Percentiles rank a stretch among this genome's conserved stretches.
Conservation (phyloP, 1,284 basidiomycete species). For the Rhodotorula sp. region DNA sequence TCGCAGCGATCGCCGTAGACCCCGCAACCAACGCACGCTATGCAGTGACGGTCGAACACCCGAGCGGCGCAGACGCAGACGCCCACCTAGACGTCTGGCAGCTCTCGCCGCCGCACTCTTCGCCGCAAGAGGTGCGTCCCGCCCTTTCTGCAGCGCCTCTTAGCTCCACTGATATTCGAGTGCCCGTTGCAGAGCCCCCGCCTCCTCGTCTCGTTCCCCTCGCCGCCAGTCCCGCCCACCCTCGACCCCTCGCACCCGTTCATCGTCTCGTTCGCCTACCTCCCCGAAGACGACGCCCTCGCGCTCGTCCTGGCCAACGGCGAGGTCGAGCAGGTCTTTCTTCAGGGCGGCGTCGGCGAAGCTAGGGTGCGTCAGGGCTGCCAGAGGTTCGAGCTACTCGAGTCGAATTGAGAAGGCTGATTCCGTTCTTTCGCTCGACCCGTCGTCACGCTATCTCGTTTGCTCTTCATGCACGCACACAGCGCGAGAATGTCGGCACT, state of each 20-base stretch:
- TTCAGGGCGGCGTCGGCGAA: slow-evolving; percentile 23
- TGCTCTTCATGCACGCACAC: background rate
- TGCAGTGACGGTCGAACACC: slow-evolving; percentile 4
- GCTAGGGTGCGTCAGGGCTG: slow-evolving; percentile 13
- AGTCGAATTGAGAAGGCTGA: slow-evolving; percentile 43
- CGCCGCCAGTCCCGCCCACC: background rate
- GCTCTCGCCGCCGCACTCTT: background rate
- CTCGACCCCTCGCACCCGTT: slow-evolving; percentile 1
- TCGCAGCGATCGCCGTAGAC: slow-evolving; percentile 28
- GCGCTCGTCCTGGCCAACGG: slow-evolving; percentile 69
- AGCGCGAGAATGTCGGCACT: slow-evolving; percentile 72
- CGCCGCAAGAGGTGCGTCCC: background rate
- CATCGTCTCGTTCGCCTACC: slow-evolving; percentile 64
- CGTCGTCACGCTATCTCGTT: background rate
- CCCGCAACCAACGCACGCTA: slow-evolving; percentile 18
- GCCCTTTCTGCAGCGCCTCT: background rate
- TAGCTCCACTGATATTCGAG: too few species aligned
- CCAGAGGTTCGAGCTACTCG: background rate
- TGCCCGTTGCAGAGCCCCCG: background rate
- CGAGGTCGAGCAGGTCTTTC: slow-evolving; percentile 67
- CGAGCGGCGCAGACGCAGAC: background rate
- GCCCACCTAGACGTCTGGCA: slow-evolving; percentile 14
- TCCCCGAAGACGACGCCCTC: slow-evolving; percentile 66
- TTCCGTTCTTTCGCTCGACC: background rate
- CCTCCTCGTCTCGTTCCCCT: slow-evolving; percentile 15